Conservation (phyloP, 306 rosid species). For the Vachellia collinsii region DNA sequence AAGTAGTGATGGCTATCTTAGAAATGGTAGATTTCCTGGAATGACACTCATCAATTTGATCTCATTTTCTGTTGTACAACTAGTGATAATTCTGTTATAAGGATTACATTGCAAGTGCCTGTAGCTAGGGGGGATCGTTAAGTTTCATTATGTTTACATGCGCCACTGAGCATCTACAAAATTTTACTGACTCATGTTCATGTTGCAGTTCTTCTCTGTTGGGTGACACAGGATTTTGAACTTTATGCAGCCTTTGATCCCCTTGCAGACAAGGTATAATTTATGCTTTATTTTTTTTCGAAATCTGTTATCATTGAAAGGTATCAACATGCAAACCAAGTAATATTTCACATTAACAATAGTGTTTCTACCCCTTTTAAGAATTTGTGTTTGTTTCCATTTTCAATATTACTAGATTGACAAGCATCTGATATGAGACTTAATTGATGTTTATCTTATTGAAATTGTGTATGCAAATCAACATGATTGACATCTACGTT, state of each 20-base stretch:
- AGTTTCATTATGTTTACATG: slow-evolving; percentile 24
- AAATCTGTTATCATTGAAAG: neutral
- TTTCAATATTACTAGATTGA: neutral
- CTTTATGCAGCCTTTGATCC: slow-evolving; percentile 99
- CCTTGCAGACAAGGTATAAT: slow-evolving; percentile 88
- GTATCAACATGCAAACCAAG: neutral
- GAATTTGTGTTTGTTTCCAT: neutral
- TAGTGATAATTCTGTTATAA: neutral
- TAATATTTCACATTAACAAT: neutral
- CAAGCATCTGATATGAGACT: neutral
- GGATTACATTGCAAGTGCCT: neutral
- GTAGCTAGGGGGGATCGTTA: slow-evolving; percentile 25
- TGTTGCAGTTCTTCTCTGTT: slow-evolving; percentile 90
- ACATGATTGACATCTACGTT: neutral
- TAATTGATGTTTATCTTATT: neutral
- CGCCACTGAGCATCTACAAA: slow-evolving; percentile 31
- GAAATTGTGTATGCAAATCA: too few relatives aligned
- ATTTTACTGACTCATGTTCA: slow-evolving; percentile 25
- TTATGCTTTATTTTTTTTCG: slow-evolving; percentile 4
- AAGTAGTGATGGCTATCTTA: neutral
- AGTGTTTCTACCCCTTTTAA: neutral
- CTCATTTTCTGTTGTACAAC: neutral
- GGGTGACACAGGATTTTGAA: slow-evolving; percentile 98
- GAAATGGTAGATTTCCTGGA: neutral
- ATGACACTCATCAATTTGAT: neutral